phyloP scores from a whole-genome alignment of 2,329 filamentous ascomycete genomes.

The Camillea tinctor region DNA sequence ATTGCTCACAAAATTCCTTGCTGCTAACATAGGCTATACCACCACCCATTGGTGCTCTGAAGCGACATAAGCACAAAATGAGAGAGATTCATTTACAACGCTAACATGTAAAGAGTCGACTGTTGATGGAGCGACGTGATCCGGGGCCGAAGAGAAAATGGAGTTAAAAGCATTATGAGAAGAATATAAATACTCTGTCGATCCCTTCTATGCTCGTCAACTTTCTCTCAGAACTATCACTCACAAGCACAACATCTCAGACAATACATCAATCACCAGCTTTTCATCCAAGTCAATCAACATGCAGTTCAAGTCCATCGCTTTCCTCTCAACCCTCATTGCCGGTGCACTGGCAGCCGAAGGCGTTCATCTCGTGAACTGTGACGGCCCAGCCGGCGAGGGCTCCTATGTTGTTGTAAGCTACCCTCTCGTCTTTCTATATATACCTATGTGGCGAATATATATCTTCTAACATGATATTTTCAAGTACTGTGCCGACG shows the following conservation, averaged over 20 bases:
- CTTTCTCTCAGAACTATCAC: background rate
- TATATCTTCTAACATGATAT: background rate
- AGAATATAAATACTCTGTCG: background rate
- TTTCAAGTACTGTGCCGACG: constrained; percentile 1
- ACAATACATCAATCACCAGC: background rate
- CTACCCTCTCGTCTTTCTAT: background rate
- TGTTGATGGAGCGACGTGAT: too few relatives aligned
- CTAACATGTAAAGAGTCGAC: background rate
- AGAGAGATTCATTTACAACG: too few relatives aligned
- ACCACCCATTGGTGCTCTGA: too few relatives aligned
- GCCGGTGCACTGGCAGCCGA: background rate
- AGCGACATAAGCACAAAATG: too few relatives aligned
- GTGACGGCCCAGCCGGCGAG: background rate
- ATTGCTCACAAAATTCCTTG: too few relatives aligned
- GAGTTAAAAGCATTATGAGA: background rate
- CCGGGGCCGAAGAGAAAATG: too few relatives aligned
- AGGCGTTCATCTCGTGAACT: constrained; percentile 3
- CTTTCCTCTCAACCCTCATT: background rate
- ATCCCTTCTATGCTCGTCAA: background rate
- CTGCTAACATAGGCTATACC: too few relatives aligned
- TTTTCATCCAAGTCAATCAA: background rate
- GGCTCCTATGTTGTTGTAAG: background rate
- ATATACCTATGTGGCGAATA: background rate
- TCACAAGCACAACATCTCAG: background rate
- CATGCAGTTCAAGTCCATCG: background rate